Percentiles rank a stretch among this genome's conserved stretches.
Evolutionary conservation across 1,139 yeast species (phyloP).

Genomic region (Arxiozyma telluris): DNA sequence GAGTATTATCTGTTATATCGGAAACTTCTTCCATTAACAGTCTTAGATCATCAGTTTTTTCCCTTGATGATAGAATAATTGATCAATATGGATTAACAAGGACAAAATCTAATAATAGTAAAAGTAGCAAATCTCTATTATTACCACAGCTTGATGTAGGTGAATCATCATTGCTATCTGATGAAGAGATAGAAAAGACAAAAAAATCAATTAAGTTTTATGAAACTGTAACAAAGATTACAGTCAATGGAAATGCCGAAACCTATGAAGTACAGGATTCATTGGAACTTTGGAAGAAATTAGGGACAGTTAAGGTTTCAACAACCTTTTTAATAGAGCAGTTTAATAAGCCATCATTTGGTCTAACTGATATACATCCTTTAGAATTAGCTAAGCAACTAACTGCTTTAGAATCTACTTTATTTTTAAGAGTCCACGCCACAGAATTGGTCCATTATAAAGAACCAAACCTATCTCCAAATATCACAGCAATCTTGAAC

Average conservation of each 20-base stretch:
- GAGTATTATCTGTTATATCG: constrained; percentile 25
- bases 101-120: constrained; percentile 24
- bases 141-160: constrained; percentile 28
- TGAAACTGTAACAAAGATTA: constrained; percentile 14
- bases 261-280: neutral
- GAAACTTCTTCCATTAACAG: constrained; percentile 21
- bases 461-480: constrained; percentile 57
- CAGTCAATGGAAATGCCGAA: neutral
- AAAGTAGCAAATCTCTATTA: constrained; percentile 31
- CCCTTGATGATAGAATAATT: constrained; percentile 33
- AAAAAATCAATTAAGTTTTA: constrained; percentile 26
- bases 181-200: constrained; percentile 27
- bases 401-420: constrained; percentile 66
- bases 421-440: constrained; percentile 59
- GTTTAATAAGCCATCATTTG: constrained; percentile 26
- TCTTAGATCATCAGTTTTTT: constrained; percentile 29
- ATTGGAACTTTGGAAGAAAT: constrained; percentile 3
- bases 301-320: neutral
- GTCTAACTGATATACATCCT: constrained; percentile 63
- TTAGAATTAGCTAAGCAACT: constrained; percentile 78
- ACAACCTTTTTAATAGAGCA: neutral
- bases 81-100: constrained; percentile 34
- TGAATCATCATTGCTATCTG: constrained; percentile 28
- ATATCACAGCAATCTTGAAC: constrained; percentile 56
- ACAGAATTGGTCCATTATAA: constrained; percentile 69